Percentiles rank a stretch among this genome's conserved stretches.
These are phyloP conservation scores for Santalum album DNA, from an alignment of 164 flowering plant genomes.

Conservation along the genomic window DNA sequence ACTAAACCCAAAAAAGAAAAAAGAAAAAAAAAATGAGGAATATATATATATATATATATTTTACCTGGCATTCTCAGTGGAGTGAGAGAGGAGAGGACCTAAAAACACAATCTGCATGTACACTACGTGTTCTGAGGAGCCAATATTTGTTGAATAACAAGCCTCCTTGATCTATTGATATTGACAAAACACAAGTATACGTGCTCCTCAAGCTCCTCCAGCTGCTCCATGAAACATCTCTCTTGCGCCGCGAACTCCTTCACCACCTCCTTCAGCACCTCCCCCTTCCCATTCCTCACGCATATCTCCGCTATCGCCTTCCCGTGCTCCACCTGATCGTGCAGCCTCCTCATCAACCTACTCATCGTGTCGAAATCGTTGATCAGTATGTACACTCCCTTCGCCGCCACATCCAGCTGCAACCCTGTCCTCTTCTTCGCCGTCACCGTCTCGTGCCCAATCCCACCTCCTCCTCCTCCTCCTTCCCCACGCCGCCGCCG, in stretches of 20 bases:
- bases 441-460: not conserved
- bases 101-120: no score
- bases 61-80: no score
- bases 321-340: conserved; percentile 58
- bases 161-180: conserved; percentile 62
- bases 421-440: not conserved
- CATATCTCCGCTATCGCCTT: conserved; percentile 40
- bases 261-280: conserved; percentile 51
- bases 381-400: conserved; percentile 49
- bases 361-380: conserved; percentile 70
- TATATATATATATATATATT: no score
- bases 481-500: not conserved
- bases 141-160: conserved; percentile 13
- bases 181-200: conserved; percentile 61
- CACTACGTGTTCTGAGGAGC: no score
- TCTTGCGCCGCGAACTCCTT: conserved; percentile 45
- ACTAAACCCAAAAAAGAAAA: no score
- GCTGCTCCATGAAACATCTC: conserved; percentile 44
- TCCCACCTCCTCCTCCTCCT: not conserved
- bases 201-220: conserved; percentile 70
- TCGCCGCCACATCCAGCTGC: conserved; percentile 66
- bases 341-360: conserved; percentile 39
- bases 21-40: no score
- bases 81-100: no score
- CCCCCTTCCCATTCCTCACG: conserved; percentile 35